Evolutionary conservation across 345 rosid genomes (phyloP), one percentile per base, ranked within the genome.

Genomic region (Sisymbrium irio): DNA sequence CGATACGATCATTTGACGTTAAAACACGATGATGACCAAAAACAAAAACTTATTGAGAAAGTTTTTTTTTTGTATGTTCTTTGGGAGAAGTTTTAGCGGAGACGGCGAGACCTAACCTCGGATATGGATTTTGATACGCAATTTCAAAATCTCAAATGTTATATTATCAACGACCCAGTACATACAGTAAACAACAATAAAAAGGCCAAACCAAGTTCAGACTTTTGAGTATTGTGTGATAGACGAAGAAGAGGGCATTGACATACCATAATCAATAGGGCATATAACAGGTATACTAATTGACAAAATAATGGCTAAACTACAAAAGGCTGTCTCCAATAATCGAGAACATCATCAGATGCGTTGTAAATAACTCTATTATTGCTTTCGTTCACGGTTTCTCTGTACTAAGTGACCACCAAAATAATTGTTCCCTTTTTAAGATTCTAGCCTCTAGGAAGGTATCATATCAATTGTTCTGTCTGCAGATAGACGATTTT

Each of bases 321-420:
- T 61, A 53, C 79, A 69, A 69, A 75, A 22, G 33, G 19, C 57
- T 61, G 58, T 62, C 58, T 42, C 64, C 69, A 61, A 68, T 53
- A 62, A 62, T 69, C 69, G 58, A 35, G 17, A 17, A 28, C 55
- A 59, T 42, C 50, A 54, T 53, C 70, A 35, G 25, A 25, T 51
- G 70, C 59, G 69, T 69, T 61, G 69, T 76, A 51, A 47, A 62
- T 25, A 25, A 33, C 51, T 69, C 79, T 49, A 49, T 75, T 30
- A 75, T 67, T 73, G 71, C 20, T 54, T 41, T n/a, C 15, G 6
- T 30, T 62, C 65, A 54, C 56, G 39, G 12, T 54, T 32, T 20
- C 3, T 42, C 2, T 54, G 25, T 62, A 42, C 9, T 30, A 40
- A 54, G 30, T 67, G 62, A 60, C 49, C 69, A 11, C 50, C 67